phyloP scores from a whole-genome alignment of 345 rosid genomes.

The Boechera retrofracta region DNA sequence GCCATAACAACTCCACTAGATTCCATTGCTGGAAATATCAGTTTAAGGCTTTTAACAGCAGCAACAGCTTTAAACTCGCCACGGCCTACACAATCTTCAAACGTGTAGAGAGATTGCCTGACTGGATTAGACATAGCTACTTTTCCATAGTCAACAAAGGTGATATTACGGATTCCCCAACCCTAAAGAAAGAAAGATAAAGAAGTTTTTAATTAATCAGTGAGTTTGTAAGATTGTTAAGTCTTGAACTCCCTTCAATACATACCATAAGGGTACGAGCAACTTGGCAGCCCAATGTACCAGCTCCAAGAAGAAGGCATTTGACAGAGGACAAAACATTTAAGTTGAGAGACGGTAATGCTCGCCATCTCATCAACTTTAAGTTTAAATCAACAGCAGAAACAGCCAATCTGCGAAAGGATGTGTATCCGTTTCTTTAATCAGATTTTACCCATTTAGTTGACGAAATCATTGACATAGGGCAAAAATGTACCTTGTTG shows the following conservation, averaged over 20 bases:
- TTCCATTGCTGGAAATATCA: conserved; percentile 90
- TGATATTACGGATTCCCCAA: conserved; percentile 93
- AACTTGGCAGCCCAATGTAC: conserved; percentile 97
- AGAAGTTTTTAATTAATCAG: conserved; percentile 28
- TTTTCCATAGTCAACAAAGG: conserved; percentile 84
- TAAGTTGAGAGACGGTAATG: conserved; percentile 85
- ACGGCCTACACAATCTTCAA: conserved; percentile 82
- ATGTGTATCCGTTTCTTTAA: conserved; percentile 31
- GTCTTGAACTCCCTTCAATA: conserved; percentile 15
- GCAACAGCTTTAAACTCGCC: conserved; percentile 87
- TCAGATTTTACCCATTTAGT: not conserved
- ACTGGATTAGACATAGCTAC: conserved; percentile 98
- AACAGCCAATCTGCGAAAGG: conserved; percentile 69
- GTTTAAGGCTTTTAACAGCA: conserved; percentile 83
- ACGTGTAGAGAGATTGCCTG: conserved; percentile 91
- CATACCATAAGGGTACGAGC: conserved; percentile 94
- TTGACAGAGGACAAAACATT: conserved; percentile 66
- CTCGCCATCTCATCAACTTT: conserved; percentile 97
- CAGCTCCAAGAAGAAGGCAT: conserved; percentile 98
- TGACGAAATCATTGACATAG: conserved; percentile 13
- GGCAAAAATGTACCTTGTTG: conserved; percentile 59
- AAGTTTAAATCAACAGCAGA: conserved; percentile 95
- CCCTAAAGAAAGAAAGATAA: conserved; percentile 54
- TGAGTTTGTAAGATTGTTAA: conserved; percentile 15
- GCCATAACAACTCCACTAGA: conserved; percentile 84